Base-by-base conservation (phyloP, 306 rosid genomes). In the Senna tora region DNA sequence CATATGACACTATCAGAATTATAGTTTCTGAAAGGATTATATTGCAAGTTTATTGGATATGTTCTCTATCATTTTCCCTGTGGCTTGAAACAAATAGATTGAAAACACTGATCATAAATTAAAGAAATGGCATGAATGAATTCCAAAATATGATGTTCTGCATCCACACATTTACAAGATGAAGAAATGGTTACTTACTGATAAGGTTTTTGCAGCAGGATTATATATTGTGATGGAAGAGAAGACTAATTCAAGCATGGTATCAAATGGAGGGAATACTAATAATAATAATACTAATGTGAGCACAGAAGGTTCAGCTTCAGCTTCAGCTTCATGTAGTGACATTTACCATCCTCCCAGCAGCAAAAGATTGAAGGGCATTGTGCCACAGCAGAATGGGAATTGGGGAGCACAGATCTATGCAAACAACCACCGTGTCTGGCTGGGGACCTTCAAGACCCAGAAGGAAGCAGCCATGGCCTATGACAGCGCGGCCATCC, bases 321-420 rank as follows among this genome's bases (percentile, higher is more conserved):
- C 78, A 56, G 81, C 60, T 46, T 65, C 72, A 20, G 64, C 59
- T 60, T 81, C 78, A 49, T 70, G 57, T 54, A 32, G 75, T 20
- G 62, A 58, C 56, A 13, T 21, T 34, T 73, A 30, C 56, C 8
- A n/a, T 8, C 53, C 25, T 10, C 49, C 36, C 75, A 25, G 49
- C 11, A 56, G 73, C 33, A n/a, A 25, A 15, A 79, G 66, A 28
- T 80, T 75, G 54, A 69, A 75, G 46, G 78, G 83, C 25, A 77
- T 73, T 30, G 65, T 79, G 28, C 74, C 22, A 21, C 83, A 34
- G 57, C 73, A 56, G 38, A 76, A 70, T 45, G 84, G 82, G 57
- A 74, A 67, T 17, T 81, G 86, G 79, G 83, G 81, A n/a, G 79
- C 86, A 16, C 81, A 84, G 65, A 67, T 84, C 14, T 84, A 72